Conservation (phyloP, 306 rosid species). For the Vigna unguiculata region DNA sequence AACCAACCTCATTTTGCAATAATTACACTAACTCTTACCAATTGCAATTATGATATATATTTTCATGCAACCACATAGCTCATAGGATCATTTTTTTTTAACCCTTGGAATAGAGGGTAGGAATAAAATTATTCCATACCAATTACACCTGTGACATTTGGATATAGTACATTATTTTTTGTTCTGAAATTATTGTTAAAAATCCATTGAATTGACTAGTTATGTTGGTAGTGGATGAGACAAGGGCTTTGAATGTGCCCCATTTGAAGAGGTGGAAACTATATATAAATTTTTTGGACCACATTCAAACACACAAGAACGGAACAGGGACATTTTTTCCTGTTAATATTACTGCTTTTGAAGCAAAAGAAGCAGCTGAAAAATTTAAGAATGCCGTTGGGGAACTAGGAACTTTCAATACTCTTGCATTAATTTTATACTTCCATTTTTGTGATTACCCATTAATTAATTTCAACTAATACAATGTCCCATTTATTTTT, state of each 20-base stretch:
- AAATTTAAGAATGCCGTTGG: constrained; percentile 44
- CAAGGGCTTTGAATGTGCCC: constrained; percentile 36
- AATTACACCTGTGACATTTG: neutral
- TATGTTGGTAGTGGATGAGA: constrained; percentile 44
- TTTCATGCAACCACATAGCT: neutral
- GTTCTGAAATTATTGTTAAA: neutral
- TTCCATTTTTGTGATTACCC: constrained; percentile 13
- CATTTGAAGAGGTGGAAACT: constrained; percentile 28
- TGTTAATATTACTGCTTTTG: neutral
- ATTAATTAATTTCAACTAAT: constrained; percentile 24
- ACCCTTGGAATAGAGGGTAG: neutral
- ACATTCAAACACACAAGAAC: constrained; percentile 31
- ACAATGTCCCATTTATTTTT: constrained; percentile 9
- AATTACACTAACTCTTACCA: neutral
- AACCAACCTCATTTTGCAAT: neutral
- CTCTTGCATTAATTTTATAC: constrained; percentile 37
- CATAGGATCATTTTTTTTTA: neutral
- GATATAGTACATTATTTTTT: neutral
- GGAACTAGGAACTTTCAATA: constrained; percentile 33
- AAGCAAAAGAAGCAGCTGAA: constrained; percentile 34
- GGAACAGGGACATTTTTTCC: neutral
- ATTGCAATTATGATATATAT: neutral
- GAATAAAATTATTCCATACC: neutral
- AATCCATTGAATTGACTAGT: constrained; percentile 15
- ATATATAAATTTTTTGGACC: constrained; percentile 45